Conservation (phyloP, 2,329 filamentous ascomycete species). For the Pestalotiopsis fici region DNA sequence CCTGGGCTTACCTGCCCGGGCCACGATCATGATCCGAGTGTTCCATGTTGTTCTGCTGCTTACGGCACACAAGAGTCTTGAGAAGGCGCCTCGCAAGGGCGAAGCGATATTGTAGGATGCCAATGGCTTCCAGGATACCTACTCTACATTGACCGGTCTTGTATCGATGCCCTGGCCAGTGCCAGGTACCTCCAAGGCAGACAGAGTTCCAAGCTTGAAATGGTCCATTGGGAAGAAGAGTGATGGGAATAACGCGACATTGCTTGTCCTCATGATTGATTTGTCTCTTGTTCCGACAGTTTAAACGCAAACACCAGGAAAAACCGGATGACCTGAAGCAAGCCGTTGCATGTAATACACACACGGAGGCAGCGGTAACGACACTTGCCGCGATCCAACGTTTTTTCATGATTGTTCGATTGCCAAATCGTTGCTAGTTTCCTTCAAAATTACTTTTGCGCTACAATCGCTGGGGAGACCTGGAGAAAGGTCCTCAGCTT, state of each 20-base stretch:
- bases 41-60: neutral
- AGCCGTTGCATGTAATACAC: neutral
- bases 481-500: neutral
- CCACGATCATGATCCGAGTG: neutral
- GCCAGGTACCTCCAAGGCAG: neutral
- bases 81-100: neutral
- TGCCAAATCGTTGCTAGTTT: neutral
- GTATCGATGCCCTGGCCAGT: neutral
- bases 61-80: constrained; percentile 1
- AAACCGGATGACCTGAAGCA: constrained; percentile 6
- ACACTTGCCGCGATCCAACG: neutral
- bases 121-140: neutral
- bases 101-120: constrained; percentile 1
- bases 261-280: neutral
- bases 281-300: neutral
- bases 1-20: neutral
- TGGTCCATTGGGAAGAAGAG: neutral
- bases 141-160: neutral
- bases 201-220: neutral
- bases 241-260: neutral
- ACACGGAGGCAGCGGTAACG: neutral
- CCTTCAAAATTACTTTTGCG: neutral
- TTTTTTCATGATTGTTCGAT: neutral
- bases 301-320: neutral
- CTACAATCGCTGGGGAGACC: neutral